Conservation (phyloP, 1,139 yeast genomes). For the Suhomyces kunorum region DNA sequence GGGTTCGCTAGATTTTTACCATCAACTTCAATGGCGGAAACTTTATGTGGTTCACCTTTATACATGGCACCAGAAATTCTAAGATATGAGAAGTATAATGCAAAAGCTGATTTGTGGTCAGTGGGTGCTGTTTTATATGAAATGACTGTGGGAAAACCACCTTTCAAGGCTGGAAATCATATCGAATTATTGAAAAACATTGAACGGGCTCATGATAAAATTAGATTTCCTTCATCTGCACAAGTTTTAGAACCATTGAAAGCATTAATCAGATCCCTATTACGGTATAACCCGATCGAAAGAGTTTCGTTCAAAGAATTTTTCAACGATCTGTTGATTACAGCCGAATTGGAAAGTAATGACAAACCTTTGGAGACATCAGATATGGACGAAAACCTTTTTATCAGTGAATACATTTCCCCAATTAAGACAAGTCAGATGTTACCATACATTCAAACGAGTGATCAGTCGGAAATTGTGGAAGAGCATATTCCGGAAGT, state of each 20-base stretch:
- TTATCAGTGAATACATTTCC: slow-evolving; percentile 75
- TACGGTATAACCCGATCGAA: slow-evolving; percentile 83
- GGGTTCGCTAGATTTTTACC: slow-evolving; percentile 96
- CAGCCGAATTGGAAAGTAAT: slow-evolving; percentile 46
- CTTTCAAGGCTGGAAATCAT: slow-evolving; percentile 90
- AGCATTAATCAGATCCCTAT: slow-evolving; percentile 67
- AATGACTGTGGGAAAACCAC: slow-evolving; percentile 94
- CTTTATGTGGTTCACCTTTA: slow-evolving; percentile 93
- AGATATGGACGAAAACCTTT: slow-evolving; percentile 72
- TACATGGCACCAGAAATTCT: slow-evolving; percentile 99
- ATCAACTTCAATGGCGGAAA: slow-evolving; percentile 90
- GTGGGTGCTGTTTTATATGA: slow-evolving; percentile 96
- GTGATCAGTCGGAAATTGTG: neutral
- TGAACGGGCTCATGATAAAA: slow-evolving; percentile 75
- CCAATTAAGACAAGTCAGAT: slow-evolving; percentile 25
- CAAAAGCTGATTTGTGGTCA: slow-evolving; percentile 97
- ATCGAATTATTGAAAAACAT: slow-evolving; percentile 84
- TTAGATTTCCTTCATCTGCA: slow-evolving; percentile 68
- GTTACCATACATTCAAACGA: slow-evolving; percentile 12
- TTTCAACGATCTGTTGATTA: slow-evolving; percentile 63
- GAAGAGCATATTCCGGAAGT: neutral
- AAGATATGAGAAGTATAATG: slow-evolving; percentile 91
- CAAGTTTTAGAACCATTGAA: slow-evolving; percentile 65
- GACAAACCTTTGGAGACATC: slow-evolving; percentile 66
- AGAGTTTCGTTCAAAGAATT: slow-evolving; percentile 87